Evolutionary conservation across 2,329 filamentous ascomycete genomes (phyloP), one percentile per base, ranked within the genome.

Genomic region (Aspergillus neoniger): DNA sequence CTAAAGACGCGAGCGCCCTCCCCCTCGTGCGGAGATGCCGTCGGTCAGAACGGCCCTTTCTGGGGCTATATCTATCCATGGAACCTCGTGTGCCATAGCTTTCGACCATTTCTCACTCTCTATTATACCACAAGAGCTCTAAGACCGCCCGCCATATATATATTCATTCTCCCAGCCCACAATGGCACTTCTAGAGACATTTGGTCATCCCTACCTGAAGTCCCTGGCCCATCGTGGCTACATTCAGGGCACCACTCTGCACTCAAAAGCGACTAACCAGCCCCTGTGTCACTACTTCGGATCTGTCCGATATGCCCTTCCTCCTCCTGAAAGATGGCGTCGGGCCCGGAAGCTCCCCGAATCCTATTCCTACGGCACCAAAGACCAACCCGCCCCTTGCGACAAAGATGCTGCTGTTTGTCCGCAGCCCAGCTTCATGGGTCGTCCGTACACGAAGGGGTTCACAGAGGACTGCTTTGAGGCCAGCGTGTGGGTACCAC

Each of bases 381-480:
- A 72, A 57, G 73, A 73, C 3, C 76, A 76, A 50, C 83, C 84
- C 0, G 82, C 80, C 5, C 66, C 69, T 17, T 85, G 79, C 63
- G 77, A 76, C 1, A 75, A 76, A 0, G 56, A 59, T 5, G 66
- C 73, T 1, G 68, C 74, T 60, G 59, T 82, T 2, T 86, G 84
- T 69, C 84, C 85, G 0, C 85, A 87, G 65, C 79, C 81, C 1
- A 68, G 68, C 1, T 74, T 74, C 41, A 15, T 68, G 47, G 57
- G 59, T 15, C 70, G 71, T n/a, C 66, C 70, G 9, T 66, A 65
- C 1, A 61, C 70, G 4, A 79, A 77, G 69, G 76, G 58, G 0
- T 74, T 69, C 68, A 63, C 79, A 52, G 84, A 87, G 65, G 82
- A 86, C 69, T 86, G 84, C 61, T 76, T 86, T 62, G 82, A 85